Evolutionary conservation across 345 rosid species (phyloP).

Genomic region (Eutrema heterophyllum): DNA sequence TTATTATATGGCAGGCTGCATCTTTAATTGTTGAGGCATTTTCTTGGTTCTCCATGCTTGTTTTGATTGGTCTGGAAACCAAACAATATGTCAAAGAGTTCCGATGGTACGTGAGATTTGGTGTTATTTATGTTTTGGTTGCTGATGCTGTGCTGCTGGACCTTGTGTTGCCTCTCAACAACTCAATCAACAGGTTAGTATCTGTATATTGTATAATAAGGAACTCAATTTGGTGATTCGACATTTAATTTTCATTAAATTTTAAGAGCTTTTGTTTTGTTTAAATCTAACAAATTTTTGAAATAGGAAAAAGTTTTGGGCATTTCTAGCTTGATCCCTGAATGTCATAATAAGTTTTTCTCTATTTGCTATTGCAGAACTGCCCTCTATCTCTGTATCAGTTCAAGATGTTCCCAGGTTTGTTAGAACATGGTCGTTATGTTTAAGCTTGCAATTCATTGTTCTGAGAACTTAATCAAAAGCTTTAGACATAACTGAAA

Average conservation of each 20-base stretch:
- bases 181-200: conserved; percentile 48
- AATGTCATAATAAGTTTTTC: neutral
- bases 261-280: neutral
- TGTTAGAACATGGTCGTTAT: conserved; percentile 14
- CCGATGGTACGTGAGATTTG: conserved; percentile 87
- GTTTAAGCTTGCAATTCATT: conserved; percentile 1
- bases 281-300: neutral
- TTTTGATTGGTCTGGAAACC: conserved; percentile 63
- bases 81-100: conserved; percentile 60
- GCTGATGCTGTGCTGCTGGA: conserved; percentile 84
- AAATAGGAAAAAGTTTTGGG: neutral
- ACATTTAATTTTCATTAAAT: neutral
- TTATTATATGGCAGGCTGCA: conserved; percentile 39
- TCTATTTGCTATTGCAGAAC: conserved; percentile 43
- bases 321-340: neutral
- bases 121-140: conserved; percentile 71
- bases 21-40: conserved; percentile 61
- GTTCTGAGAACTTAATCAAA: neutral
- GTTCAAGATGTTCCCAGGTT: conserved; percentile 75
- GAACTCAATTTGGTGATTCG: neutral
- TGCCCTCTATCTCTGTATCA: conserved; percentile 48
- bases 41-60: conserved; percentile 81
- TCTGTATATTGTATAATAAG: neutral
- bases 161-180: conserved; percentile 52
- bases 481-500: neutral